Evolutionary conservation across 2,329 filamentous ascomycete genomes (phyloP), one percentile per base, ranked within the genome.

Genomic region (Diaporthe sp.): DNA sequence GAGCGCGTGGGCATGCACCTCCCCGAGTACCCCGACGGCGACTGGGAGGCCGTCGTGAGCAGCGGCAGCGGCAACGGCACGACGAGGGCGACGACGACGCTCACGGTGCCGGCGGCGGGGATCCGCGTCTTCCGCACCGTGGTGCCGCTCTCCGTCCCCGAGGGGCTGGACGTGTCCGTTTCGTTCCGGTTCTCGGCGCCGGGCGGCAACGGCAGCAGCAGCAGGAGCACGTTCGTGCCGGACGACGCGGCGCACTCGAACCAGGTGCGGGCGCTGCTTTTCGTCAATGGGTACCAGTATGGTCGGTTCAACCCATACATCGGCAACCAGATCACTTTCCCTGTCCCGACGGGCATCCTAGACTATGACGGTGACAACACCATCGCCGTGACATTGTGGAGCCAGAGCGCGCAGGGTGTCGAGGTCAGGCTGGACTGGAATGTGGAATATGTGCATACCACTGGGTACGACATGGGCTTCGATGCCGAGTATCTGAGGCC

Each of bases 231-330:
- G 0, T 86, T 89, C 17, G 75, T 77, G 5, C 73, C 81, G 2
- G 79, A 78, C 0, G 78, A 80, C 31, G 74, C 77, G n/a, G 78
- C 75, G 19, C 81, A 82, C 77, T 82, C 79, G 28, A 86, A 86
- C 77, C 82, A 80, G 25, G 77, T 86, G 4, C 86, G 91, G 15
- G 88, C 87, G 0, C 86, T 91, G 78, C 80, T 93, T 3, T 92
- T 90, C 73, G 87, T 92, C n/a, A 93, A 93, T 73, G 91, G 91
- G 0, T 93, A 92, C 78, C 90, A 92, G 79, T 92, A 91, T 77
- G 91, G 89, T 2, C 86, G 89, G 10, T 92, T 88, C 79, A 88
- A 89, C 75, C 90, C 91, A 0, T 87, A 89, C 68, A 90, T 93
- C 53, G 91, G 91, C 0, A 89, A 91, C 62, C 91, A 93, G 82